Evolutionary conservation across 768 basidiomycete species (phyloP).

Genomic region (Xanthoconium purpureum): DNA sequence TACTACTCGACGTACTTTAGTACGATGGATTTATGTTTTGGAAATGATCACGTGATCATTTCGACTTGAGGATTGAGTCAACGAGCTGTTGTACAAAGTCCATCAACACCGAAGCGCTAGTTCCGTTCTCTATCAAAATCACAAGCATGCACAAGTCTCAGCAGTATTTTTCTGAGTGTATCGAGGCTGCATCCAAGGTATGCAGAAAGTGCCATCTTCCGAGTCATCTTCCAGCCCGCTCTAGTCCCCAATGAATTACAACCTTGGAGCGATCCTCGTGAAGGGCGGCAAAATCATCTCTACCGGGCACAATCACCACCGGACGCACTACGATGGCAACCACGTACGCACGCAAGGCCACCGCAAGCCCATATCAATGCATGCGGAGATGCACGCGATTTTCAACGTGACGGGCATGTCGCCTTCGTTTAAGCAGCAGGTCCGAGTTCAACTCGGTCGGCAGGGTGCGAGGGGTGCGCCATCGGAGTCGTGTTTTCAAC

Average conservation of each 20-base stretch:
- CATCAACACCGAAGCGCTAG: no score
- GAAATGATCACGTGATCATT: neutral
- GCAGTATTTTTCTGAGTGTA: neutral
- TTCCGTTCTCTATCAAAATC: no score
- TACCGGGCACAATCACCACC: neutral
- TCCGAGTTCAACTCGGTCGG: neutral
- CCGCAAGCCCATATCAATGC: slow-evolving; percentile 1
- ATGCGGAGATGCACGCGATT: slow-evolving; percentile 4
- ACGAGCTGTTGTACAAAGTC: no score
- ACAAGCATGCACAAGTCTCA: neutral
- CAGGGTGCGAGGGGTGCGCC: neutral
- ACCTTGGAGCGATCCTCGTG: neutral
- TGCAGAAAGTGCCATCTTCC: neutral
- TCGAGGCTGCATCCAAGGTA: slow-evolving; percentile 1
- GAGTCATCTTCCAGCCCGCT: neutral
- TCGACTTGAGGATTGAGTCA: no score
- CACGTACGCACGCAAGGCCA: neutral
- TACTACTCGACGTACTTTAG: neutral
- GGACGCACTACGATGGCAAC: slow-evolving; percentile 4
- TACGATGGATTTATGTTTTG: neutral
- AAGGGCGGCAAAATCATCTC: slow-evolving; percentile 3
- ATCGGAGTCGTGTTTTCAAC: neutral
- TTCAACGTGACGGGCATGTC: slow-evolving; percentile 1
- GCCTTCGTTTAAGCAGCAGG: slow-evolving; percentile 7
- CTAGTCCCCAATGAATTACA: slow-evolving; percentile 3